Conservation (phyloP, 2,329 filamentous ascomycete species). For the Lecanicillium sp. region DNA sequence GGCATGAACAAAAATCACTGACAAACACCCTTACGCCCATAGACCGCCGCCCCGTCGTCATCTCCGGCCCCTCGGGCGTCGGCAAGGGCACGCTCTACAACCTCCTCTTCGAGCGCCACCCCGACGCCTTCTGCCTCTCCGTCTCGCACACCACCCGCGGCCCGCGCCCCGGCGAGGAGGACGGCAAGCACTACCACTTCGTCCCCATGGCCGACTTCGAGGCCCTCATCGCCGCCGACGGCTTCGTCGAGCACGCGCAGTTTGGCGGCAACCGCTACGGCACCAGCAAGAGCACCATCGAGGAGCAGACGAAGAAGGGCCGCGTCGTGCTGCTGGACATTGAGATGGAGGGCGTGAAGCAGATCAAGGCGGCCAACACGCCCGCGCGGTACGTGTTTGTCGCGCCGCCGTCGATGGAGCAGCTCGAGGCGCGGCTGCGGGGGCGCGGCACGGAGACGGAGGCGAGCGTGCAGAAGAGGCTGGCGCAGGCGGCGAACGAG, state of each 20-base stretch:
- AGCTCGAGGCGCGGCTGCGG: slow-evolving; percentile 67
- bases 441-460: slow-evolving; percentile 75
- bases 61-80: slow-evolving; percentile 73
- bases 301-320: slow-evolving; percentile 64
- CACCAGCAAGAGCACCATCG: slow-evolving; percentile 73
- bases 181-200: slow-evolving; percentile 80
- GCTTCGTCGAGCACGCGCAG: slow-evolving; percentile 80
- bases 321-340: slow-evolving; percentile 84
- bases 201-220: slow-evolving; percentile 61
- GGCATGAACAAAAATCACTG: no score
- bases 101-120: slow-evolving; percentile 55
- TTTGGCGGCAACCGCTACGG: slow-evolving; percentile 87
- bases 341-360: slow-evolving; percentile 96
- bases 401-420: slow-evolving; percentile 67
- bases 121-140: slow-evolving; percentile 47
- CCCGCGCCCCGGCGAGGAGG: slow-evolving; percentile 66
- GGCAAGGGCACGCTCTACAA: slow-evolving; percentile 78
- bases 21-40: no score
- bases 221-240: slow-evolving; percentile 57
- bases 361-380: slow-evolving; percentile 72
- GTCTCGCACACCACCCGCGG: slow-evolving; percentile 73
- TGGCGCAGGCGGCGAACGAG: slow-evolving; percentile 67
- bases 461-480: slow-evolving; percentile 60
- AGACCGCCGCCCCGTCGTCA: slow-evolving; percentile 62
- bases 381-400: slow-evolving; percentile 80